phyloP scores from a whole-genome alignment of 345 rosid genomes.

The Dipteronia dyeriana region DNA sequence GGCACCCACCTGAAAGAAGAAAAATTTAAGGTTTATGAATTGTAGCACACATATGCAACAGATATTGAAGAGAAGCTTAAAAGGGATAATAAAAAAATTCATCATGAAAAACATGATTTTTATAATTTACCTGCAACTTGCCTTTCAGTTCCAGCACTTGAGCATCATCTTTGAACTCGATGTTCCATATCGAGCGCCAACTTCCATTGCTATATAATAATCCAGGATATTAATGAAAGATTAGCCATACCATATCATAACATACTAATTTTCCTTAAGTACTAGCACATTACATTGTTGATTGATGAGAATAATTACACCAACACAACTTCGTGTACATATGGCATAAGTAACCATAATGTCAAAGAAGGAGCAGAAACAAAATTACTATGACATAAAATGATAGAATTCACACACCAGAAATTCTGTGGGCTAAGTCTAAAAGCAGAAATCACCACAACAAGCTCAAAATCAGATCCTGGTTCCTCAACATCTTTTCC shows the following conservation, averaged over 20 bases:
- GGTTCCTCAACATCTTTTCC: constrained; percentile 88
- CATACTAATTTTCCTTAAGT: not conserved
- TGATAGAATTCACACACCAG: constrained; percentile 53
- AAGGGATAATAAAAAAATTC: not conserved
- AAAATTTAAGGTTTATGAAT: not conserved
- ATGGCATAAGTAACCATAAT: not conserved
- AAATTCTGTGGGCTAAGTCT: constrained; percentile 92
- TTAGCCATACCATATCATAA: not conserved
- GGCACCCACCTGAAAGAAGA: constrained; percentile 71
- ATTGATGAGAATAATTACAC: not conserved
- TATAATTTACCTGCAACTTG: constrained; percentile 66
- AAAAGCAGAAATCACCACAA: constrained; percentile 79
- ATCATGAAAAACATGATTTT: not conserved
- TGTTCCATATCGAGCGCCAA: constrained; percentile 92
- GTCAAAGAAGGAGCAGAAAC: constrained; percentile 4
- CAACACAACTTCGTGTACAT: not conserved
- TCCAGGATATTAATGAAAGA: constrained; percentile 18
- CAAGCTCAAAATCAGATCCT: constrained; percentile 87
- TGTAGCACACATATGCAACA: not conserved
- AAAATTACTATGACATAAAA: not conserved
- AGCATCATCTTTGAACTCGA: constrained; percentile 76
- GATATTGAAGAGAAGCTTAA: constrained; percentile 15
- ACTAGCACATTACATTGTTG: not conserved
- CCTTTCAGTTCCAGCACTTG: constrained; percentile 76
- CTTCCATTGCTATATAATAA: constrained; percentile 73